Base-by-base conservation (phyloP, 345 rosid species). In the Microcos paniculata region DNA sequence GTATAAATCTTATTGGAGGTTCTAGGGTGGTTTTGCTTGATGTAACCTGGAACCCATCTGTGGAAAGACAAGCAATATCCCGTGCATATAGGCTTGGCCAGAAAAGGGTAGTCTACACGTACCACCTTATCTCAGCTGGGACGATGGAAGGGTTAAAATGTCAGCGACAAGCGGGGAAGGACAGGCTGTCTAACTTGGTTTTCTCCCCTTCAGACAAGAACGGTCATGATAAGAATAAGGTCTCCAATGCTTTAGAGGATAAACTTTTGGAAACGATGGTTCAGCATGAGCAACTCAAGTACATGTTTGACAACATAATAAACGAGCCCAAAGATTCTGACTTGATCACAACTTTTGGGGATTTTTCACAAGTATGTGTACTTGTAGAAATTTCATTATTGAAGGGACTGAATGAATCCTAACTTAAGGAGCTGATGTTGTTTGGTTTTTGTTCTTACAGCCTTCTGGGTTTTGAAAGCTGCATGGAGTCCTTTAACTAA, bases 21-120 rank as follows among this genome's bases (percentile, higher is more conserved):
- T 95, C 99, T 0, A 86, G 97, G 79, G 96, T 93, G n/a, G 80
- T 95, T 33, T 77, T 91, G 61, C 90, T 95, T 6, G 98, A 93
- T 59, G 94, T 91, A 6, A 87, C 86, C 23, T 93, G 97, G 98
- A 95, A 95, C 77, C 99, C 98, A 2, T 81, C 95, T 1, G 94
- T 93, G 4, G 97, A 86, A 74, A 87, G 86, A 58, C 98, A 95
- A 84, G 98, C 98, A 19, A 90, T 93, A 68, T 82, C 94, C 48
- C 87, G 94, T 1, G 97, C 93, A 12, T 90, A 83, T 76, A 84
- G 98, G 71, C 83, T 88, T 21, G 98, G 99, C 0, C 97, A 95
- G 81, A 80, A 83, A 73, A 84, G 79, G 13, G 75, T 87, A 31
- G 99, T 95, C 3, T 76, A 88, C 75, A 71, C 83, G 8, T 95